Evolutionary conservation across 768 basidiomycete genomes (phyloP), one percentile per base, ranked within the genome.

Genomic region (Termitomyces bulborhizus): DNA sequence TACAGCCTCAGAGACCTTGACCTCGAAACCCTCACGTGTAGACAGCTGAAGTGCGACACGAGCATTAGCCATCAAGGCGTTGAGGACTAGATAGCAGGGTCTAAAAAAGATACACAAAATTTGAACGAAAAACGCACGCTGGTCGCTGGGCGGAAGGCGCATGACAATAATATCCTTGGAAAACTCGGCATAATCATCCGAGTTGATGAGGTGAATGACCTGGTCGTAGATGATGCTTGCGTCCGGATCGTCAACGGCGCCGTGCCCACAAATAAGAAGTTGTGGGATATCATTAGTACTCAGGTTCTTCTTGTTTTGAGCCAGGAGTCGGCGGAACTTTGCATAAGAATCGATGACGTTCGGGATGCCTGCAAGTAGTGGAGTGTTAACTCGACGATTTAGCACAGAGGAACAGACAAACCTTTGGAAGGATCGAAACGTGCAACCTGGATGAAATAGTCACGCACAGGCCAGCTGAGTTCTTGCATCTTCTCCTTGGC

Each of bases 1-100:
- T 51, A 98, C 77, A n/a, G 90, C 92, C 73, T 96, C 92, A 46
- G 92, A 93, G 48, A 95, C 93, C 70, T 98, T 98, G 72, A 98
- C 92, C 66, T 98, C 95, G 73, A 97, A 98, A 29, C 95, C 95
- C 73, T 98, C 95, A 55, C 93, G 87, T 44, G 89, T 87, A 50
- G 91, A 93, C 44, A 98, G 83, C 69, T 98, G 95, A 47, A 93
- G 80, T 4, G 90, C 93, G 55, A 95, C 86, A 74, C 90, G 86
- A 44, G 90, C 81, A 61, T 94, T 95, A 51, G 88, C 85, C 81
- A 97, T 82, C 62, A 97, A 78, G 8, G 88, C 86, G 61, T 96
- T 93, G 56, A 98, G 78, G 49, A 96, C 88, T 85, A 63, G 48
- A 44, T 63, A 56, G 42, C 29, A 21, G 58, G 50, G 40, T 64